Conservation (phyloP, 768 basidiomycete genomes). For the Leccinum longicurvipes region DNA sequence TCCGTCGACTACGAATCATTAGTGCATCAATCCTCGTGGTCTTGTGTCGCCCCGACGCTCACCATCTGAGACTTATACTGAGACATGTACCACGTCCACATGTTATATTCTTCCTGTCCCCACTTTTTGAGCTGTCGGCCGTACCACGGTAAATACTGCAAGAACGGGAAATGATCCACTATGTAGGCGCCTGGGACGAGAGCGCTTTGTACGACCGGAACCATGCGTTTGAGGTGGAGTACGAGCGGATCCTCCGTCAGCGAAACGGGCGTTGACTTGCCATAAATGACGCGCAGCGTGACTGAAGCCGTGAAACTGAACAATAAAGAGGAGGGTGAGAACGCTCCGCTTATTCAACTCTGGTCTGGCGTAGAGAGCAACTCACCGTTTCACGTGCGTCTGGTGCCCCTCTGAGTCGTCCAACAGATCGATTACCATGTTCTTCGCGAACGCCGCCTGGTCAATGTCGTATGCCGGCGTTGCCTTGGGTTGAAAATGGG, state of each 20-base stretch:
- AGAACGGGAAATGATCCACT: constrained; percentile 36
- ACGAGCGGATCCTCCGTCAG: constrained; percentile 20
- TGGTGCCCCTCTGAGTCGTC: constrained; percentile 22
- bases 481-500: constrained; percentile 49
- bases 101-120: constrained; percentile 48
- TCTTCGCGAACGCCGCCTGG: constrained; percentile 37
- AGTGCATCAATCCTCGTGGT: background rate
- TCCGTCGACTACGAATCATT: constrained; percentile 7
- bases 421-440: constrained; percentile 21
- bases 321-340: background rate
- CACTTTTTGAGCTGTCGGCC: constrained; percentile 51
- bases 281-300: constrained; percentile 28
- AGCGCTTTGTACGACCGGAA: constrained; percentile 29
- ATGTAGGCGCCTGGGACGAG: constrained; percentile 32
- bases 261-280: constrained; percentile 20
- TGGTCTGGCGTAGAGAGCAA: constrained; percentile 4
- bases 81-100: constrained; percentile 47
- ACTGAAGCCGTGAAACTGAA: constrained; percentile 27
- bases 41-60: background rate
- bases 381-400: constrained; percentile 35
- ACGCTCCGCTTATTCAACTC: no score
- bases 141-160: constrained; percentile 58
- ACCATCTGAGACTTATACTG: constrained; percentile 38
- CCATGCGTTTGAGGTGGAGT: constrained; percentile 27
- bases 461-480: constrained; percentile 44